Base-by-base conservation (phyloP, 1,284 basidiomycete genomes). In the Coniferiporia sulphurascens region DNA sequence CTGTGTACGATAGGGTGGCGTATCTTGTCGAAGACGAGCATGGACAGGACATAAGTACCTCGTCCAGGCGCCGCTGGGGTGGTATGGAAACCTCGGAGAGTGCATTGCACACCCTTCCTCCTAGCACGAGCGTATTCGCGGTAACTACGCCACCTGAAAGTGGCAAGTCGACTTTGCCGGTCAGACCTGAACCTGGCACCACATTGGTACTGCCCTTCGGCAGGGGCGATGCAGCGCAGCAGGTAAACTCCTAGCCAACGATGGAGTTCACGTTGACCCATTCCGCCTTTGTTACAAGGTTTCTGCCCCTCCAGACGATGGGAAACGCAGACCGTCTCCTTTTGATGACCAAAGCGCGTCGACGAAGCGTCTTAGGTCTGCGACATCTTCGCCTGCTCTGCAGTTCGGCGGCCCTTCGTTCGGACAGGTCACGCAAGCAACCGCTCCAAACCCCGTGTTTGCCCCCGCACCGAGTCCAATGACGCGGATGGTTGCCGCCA, bases 11-110 rank as follows among this genome's bases (percentile, higher is more conserved):
- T n/a, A 27, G 59, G 3, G 54, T 56, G 4, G 48, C 48, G 12
- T 52, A 36, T 32, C 54, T 59, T 17, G 45, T 53, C 19, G 57
- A 59, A 45, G 52, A 59, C 35, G 57, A 48, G 22, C 6, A 48
- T 9, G 57, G 51, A 3, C 19, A 46, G 12, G 57, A 59, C 3
- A 13, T 44, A 7, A 50, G 53, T 6, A 43, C 13, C 21, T 13
- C 34, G 27, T 59, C 53, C 41, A 48, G 41, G 32, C 38, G 43
- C n/a, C 49, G 57, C 15, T 59, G 57, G 57, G 27, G 38, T 27
- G 32, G 13, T 27, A 34, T 27, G 13, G 22, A 12, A 7, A 43
- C n/a, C 12, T 43, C 41, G 41, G 41, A 43, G 10, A 7, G 41
- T 43, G 3, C n/a, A 3, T 5, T n/a, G 5, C n/a, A 15, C 7